Percentiles rank a stretch among this genome's conserved stretches.
Evolutionary conservation across 2,329 filamentous ascomycete genomes (phyloP).

Genomic region (Aspergillus pseudotamarii): DNA sequence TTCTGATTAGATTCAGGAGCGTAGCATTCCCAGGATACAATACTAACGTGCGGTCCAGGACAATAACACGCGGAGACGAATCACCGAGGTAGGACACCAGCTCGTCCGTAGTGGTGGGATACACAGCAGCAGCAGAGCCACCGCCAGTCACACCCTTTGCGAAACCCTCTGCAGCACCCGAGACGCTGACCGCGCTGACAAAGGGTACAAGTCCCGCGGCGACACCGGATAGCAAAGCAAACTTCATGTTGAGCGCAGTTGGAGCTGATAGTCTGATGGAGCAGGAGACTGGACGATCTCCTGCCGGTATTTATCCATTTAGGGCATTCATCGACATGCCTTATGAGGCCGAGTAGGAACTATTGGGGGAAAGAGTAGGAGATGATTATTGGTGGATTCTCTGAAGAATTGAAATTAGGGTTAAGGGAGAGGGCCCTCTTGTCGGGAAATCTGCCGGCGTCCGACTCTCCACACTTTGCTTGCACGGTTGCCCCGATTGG

Average conservation of each 20-base stretch:
- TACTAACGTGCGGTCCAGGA: constrained; percentile 36
- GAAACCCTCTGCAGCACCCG: constrained; percentile 50
- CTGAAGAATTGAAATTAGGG: neutral
- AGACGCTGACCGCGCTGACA: constrained; percentile 21
- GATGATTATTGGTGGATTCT: neutral
- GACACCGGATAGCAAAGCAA: constrained; percentile 15
- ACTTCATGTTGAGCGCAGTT: constrained; percentile 19
- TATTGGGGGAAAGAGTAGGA: neutral
- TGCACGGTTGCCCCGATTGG: neutral
- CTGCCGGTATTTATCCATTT: neutral
- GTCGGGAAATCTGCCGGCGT: neutral
- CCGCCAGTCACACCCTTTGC: constrained; percentile 62
- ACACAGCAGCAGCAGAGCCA: constrained; percentile 56
- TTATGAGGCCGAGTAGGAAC: neutral
- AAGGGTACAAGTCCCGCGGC: constrained; percentile 15
- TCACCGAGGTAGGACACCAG: constrained; percentile 63
- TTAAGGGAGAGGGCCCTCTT: neutral
- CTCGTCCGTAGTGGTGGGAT: constrained; percentile 58
- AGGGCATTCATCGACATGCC: neutral
- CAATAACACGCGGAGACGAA: constrained; percentile 57
- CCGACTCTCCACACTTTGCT: neutral
- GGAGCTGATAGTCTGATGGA: neutral
- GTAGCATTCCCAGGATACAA: too few relatives aligned
- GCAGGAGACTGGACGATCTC: neutral
- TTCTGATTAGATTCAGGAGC: neutral